Evolutionary conservation across 768 basidiomycete species (phyloP).

Genomic region (Arthromyces matolae): DNA sequence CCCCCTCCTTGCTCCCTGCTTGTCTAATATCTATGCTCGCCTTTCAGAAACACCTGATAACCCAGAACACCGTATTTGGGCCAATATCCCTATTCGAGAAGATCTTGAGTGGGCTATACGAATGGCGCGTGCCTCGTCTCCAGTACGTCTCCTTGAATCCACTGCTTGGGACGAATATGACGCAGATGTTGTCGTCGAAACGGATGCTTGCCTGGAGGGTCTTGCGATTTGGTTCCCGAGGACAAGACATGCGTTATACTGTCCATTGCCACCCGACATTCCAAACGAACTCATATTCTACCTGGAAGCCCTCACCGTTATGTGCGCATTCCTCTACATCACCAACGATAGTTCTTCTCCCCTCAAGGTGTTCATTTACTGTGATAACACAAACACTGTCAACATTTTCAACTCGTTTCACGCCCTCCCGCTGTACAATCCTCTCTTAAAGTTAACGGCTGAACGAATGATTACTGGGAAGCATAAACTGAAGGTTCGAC

Average conservation of each 20-base stretch:
- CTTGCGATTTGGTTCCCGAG: constrained; percentile 24
- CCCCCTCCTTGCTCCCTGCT: constrained; percentile 25
- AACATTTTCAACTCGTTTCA: too few relatives aligned
- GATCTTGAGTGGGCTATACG: constrained; percentile 29
- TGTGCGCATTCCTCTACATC: neutral
- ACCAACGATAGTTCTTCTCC: too few relatives aligned
- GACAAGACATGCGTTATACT: constrained; percentile 9
- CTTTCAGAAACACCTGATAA: constrained; percentile 19
- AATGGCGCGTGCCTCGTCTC: constrained; percentile 14
- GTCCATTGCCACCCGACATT: neutral
- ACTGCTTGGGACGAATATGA: constrained; percentile 13
- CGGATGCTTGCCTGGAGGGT: constrained; percentile 20
- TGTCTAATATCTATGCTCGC: constrained; percentile 28
- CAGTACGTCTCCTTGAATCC: constrained; percentile 21
- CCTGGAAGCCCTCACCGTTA: constrained; percentile 1
- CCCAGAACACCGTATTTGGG: constrained; percentile 9
- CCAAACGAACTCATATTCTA: too few relatives aligned
- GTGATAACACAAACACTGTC: too few relatives aligned
- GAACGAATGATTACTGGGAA: too few relatives aligned
- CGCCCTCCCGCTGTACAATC: too few relatives aligned
- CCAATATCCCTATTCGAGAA: constrained; percentile 19
- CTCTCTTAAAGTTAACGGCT: too few relatives aligned
- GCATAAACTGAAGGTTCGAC: constrained; percentile 6
- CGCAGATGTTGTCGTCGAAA: constrained; percentile 15
- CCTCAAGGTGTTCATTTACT: too few relatives aligned